Base-by-base conservation (phyloP, 1,284 basidiomycete genomes). In the Crucibulum cyathiforme region DNA sequence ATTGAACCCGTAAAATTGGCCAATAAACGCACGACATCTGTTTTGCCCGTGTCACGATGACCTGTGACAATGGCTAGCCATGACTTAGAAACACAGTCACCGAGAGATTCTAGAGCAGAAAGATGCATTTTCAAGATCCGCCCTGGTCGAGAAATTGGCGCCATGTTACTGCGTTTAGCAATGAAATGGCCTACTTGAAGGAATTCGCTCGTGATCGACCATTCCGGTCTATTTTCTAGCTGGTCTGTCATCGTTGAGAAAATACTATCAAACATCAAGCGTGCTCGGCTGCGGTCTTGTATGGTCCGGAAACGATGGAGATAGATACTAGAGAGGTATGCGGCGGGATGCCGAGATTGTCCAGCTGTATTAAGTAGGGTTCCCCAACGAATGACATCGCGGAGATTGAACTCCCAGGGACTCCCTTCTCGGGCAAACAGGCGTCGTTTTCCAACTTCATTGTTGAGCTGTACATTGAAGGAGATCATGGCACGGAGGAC, bases 371-470 rank as follows among this genome's bases (percentile, higher is more conserved):
- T 74, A 13, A 87, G 70, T 58, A 96, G 87, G 24, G 71, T 71
- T 35, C 88, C 91, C 97, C 98, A 99, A 53, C 98, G 89, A 62
- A 97, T 88, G 45, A 98, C 84, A 75, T 99, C 98, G 41, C 98
- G 92, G 55, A 99, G 82, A 72, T 99, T 99, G 82, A 99, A 98
- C 73, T 99, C 98, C 98, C 98, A 99, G 1, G 98, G 98, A 54
- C 88, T 85, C 8, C 98, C 98, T 62, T 93, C 88, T 49, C 89
- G 85, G 6, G 88, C 96, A 70, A 98, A 95, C 1, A 82, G 69
- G 36, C 87, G 85, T 58, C 86, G 85, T 36, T 87, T 73, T 67
- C 88, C 87, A 4, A 92, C 88, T 65, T 90, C 89, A 19, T 90
- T 82, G 60, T 91, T 89, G 54, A 99, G 81, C 8, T 79, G 78